Percentiles rank a stretch among this genome's conserved stretches.
These are phyloP conservation scores for Flaveria floridana DNA, from an alignment of 140 eudicot species.

Conservation along the genomic window DNA sequence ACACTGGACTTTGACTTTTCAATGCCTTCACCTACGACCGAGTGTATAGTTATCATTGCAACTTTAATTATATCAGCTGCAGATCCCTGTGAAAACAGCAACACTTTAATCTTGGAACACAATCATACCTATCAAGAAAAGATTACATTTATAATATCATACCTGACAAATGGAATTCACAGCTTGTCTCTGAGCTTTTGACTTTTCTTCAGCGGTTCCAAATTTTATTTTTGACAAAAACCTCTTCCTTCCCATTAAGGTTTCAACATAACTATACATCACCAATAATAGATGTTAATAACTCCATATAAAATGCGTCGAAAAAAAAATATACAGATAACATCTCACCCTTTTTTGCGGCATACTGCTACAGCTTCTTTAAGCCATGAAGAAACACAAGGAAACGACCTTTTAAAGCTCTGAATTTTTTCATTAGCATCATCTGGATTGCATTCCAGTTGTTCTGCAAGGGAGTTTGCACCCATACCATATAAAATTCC, in stretches of 20 bases:
- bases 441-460: slow-evolving; percentile 77
- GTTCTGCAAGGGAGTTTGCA: slow-evolving; percentile 78
- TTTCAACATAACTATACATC: slow-evolving; percentile 72
- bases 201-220: slow-evolving; percentile 84
- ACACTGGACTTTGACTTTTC: slow-evolving; percentile 38
- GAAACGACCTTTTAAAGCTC: slow-evolving; percentile 78
- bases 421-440: slow-evolving; percentile 80
- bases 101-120: neutral
- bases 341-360: slow-evolving; percentile 71
- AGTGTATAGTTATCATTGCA: slow-evolving; percentile 78
- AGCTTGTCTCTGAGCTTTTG: slow-evolving; percentile 98
- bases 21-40: slow-evolving; percentile 54
- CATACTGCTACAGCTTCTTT: slow-evolving; percentile 81
- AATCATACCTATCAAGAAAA: slow-evolving; percentile 2
- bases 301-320: neutral
- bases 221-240: slow-evolving; percentile 76
- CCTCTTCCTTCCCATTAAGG: slow-evolving; percentile 86
- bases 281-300: slow-evolving; percentile 22
- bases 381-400: slow-evolving; percentile 92
- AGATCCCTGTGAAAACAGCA: slow-evolving; percentile 66
- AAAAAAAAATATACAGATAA: neutral
- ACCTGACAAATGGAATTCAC: slow-evolving; percentile 99
- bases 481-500: slow-evolving; percentile 98
- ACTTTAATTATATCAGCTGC: slow-evolving; percentile 93
- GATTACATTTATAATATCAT: neutral